These are phyloP conservation scores for Blastocystis sp. DNA, from an alignment of 352 stramenopile genomes.

Conservation along the genomic window DNA sequence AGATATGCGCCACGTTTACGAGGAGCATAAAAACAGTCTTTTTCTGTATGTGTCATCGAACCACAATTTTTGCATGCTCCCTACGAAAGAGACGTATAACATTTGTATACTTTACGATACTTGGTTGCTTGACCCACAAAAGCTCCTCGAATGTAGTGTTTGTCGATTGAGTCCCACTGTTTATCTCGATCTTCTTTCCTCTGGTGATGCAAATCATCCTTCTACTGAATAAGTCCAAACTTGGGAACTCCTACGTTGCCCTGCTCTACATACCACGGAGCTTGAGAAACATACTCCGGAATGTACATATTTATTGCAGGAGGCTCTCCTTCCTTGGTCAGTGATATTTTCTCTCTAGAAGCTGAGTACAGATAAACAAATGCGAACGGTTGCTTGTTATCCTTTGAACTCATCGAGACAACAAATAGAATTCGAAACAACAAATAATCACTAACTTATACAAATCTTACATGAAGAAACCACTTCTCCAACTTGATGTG, in stretches of 20 bases:
- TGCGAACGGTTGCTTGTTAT: neutral
- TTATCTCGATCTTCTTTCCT: slow-evolving; percentile 64
- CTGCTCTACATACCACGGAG: slow-evolving; percentile 91
- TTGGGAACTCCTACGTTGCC: slow-evolving; percentile 69
- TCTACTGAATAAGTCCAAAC: neutral
- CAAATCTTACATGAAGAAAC: neutral
- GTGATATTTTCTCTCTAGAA: neutral
- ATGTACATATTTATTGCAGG: slow-evolving; percentile 86
- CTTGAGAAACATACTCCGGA: slow-evolving; percentile 97
- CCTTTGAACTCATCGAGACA: neutral
- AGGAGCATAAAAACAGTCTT: slow-evolving; percentile 83
- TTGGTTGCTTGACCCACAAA: slow-evolving; percentile 62
- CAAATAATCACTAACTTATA: neutral
- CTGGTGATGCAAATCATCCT: slow-evolving; percentile 54
- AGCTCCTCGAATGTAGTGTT: slow-evolving; percentile 35
- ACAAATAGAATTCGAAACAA: neutral
- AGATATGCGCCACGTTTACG: slow-evolving; percentile 80
- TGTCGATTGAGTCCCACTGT: slow-evolving; percentile 61
- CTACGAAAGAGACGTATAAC: neutral
- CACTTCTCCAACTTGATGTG: neutral
- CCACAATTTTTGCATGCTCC: slow-evolving; percentile 88
- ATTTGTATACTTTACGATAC: slow-evolving; percentile 39
- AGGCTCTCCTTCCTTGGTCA: slow-evolving; percentile 3
- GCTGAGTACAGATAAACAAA: neutral
- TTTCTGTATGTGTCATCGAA: slow-evolving; percentile 81